Base-by-base conservation (phyloP, 768 basidiomycete species). In the Trametes elegans region DNA sequence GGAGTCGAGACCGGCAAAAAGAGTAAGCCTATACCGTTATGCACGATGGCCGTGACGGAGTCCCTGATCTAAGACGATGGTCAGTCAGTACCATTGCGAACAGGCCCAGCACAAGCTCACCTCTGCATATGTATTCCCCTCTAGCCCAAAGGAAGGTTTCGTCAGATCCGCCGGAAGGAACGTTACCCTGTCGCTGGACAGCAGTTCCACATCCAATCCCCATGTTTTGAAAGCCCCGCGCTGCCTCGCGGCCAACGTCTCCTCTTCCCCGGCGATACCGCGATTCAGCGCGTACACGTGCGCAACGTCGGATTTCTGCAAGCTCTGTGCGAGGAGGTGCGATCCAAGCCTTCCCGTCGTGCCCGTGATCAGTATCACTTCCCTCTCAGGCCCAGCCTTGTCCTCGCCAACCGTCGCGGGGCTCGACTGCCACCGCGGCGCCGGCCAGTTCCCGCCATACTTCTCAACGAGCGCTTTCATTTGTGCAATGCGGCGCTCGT, bases 391-490 rank as follows among this genome's bases (percentile, higher is more conserved):
- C 1, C 60, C 59, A 11, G 36, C 32, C 11, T 11, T n/a, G 14
- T n/a, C n/a, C n/a, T 44, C 47, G 32, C 27, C 55, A 19, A 35
- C 59, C 10, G 51, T 7, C 0, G 8, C 18, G 14, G 41, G 29
- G 32, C 47, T 18, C 13, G 48, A n/a, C n/a, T n/a, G 2, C 45
- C 54, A 18, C 59, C 35, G n/a, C 62, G 21, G 16, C 26, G 28
- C 24, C 4, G 13, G 44, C 27, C 50, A 55, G 41, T 29, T 26
- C 2, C 4, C 24, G 61, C 21, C 68, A 58, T 80, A 76, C 60
- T 75, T 77, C 10, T 67, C 69, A 31, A 79, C 71, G 67, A 79
- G 71, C 0, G 58, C 67, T 24, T 70, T 64, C 59, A 78, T 76
- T 3, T 51, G 59, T 18, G 38, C 35, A 19, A 59, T 49, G 42